Evolutionary conservation across 129 eudicot genomes (phyloP), one percentile per base, ranked within the genome.

Genomic region (Centella asiatica): DNA sequence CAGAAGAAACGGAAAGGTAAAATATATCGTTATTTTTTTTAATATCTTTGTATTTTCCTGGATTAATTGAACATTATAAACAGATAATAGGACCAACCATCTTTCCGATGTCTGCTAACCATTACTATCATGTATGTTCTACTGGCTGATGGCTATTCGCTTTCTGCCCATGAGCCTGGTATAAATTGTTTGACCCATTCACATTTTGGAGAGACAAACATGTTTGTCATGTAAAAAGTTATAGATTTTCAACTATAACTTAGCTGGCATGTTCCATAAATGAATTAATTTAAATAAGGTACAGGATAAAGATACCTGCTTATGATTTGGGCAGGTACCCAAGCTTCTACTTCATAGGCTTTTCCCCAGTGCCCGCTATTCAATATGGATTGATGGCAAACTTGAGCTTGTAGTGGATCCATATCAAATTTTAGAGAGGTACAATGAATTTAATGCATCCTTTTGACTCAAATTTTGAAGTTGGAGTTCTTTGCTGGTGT

Each of bases 321-420:
- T 32, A 29, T 53, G 19, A 57, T 40, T 66, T 42, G 74, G 65
- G 64, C 74, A 92, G 98, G 47, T 92, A 44, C 98, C 98, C 1
- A 92, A 92, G 78, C 96, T 92, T 74, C 84, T 92, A 58, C 69
- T 92, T 59, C 98, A 92, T 60, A 82, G 96, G 73, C 88, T 92
- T 54, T 92, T 92, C 69, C 90, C 96, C 44, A 75, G 82, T 76
- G 90, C 85, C 55, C 87, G 83, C 27, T 92, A 86, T 71, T 92
- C 98, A 51, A n/a, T 92, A 56, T 92, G 98, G 98, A 76, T 87
- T 54, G 98, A 92, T 80, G 98, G 88, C 49, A 92, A 92, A 70
- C 98, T 92, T 57, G 90, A 92, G 80, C 95, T 92, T 52, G 96
- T 92, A 73, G 95, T 84, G 67, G 98, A 92, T 72, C 98, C 96